These are phyloP conservation scores for Cutaneotrichosporon sp. DNA, from an alignment of 1,284 basidiomycete genomes.

Conservation along the genomic window DNA sequence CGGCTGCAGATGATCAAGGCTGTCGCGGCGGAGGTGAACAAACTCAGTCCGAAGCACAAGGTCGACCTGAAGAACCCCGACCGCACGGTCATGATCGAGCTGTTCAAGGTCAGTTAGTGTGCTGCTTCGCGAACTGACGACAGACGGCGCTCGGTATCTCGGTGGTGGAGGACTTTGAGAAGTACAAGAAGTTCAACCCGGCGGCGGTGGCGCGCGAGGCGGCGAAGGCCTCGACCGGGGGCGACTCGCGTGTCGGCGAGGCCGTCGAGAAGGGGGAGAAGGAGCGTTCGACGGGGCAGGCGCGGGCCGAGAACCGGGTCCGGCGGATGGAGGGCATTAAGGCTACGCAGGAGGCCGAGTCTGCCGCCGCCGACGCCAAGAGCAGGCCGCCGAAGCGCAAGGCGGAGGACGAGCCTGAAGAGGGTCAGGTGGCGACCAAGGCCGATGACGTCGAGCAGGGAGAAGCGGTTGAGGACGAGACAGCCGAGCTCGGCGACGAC, in stretches of 20 bases:
- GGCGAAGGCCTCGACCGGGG: constrained; percentile 13
- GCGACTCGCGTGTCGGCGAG: neutral
- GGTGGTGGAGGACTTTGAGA: constrained; percentile 42
- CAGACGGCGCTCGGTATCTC: constrained; percentile 40
- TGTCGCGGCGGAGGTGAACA: constrained; percentile 39
- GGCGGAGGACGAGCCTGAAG: constrained; percentile 19
- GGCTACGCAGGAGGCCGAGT: constrained; percentile 9
- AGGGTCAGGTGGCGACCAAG: constrained; percentile 17
- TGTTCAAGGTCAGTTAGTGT: constrained; percentile 35
- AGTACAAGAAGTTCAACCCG: constrained; percentile 43
- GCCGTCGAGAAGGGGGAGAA: neutral
- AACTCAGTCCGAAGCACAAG: constrained; percentile 34
- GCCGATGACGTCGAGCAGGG: constrained; percentile 23
- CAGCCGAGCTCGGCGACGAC: constrained; percentile 23
- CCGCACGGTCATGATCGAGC: constrained; percentile 43
- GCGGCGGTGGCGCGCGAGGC: constrained; percentile 26
- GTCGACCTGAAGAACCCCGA: constrained; percentile 46
- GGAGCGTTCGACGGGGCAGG: constrained; percentile 3
- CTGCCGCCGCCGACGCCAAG: constrained; percentile 3
- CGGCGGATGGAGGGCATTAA: constrained; percentile 18
- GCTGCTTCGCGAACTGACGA: constrained; percentile 1
- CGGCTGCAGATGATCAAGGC: constrained; percentile 45
- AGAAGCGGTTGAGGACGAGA: constrained; percentile 26
- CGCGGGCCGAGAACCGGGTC: constrained; percentile 17
- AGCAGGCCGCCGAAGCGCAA: constrained; percentile 21